Base-by-base conservation (phyloP, 2,329 filamentous ascomycete genomes). In the Mycogone perniciosa region DNA sequence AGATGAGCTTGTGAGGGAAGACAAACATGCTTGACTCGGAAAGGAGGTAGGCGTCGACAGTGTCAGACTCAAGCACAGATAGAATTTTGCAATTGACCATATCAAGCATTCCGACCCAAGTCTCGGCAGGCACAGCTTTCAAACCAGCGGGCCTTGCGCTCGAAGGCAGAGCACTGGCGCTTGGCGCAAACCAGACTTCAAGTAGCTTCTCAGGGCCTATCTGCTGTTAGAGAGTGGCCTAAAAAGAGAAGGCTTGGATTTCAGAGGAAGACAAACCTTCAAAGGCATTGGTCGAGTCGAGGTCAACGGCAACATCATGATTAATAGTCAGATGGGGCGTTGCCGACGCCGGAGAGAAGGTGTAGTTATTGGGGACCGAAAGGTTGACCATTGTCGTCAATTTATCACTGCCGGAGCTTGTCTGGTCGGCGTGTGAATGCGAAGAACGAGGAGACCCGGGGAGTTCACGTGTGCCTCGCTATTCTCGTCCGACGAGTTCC, bases 21-120 rank as follows among this genome's bases (percentile, higher is more conserved):
- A 99, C 89, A 67, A 99, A 99, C 91, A 99, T 96, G 86, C 93
- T 97, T 38, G 93, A 97, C 74, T 99, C 93, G 56, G 93, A 99
- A 50, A 99, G 79, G 6, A 99, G 82, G 67, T 99, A 99, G 58
- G 93, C 92, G 66, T 99, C 93, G 61, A 97, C 87, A 65, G 92
- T 85, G 57, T 96, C 90, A 27, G 92, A 96, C 66, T 92, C 85
- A 57, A 99, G 82, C 56, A 96, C 86, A 4, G 93, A 99, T 50
- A 99, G 78, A 50, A 99, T 90, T 75, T 99, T 93, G 84, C 93
- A 99, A 69, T 96, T 95, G 72, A 99, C 93, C 65, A 96, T 80
- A 67, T 99, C 93, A 53, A 99, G 81, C 93, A 99, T 96, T 53
- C 84, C 85, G 69, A 95, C 95, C 93, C 93, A 99, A 46, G 82